These are phyloP conservation scores for Artemisia princeps DNA, from an alignment of 140 eudicot species.

Conservation along the genomic window DNA sequence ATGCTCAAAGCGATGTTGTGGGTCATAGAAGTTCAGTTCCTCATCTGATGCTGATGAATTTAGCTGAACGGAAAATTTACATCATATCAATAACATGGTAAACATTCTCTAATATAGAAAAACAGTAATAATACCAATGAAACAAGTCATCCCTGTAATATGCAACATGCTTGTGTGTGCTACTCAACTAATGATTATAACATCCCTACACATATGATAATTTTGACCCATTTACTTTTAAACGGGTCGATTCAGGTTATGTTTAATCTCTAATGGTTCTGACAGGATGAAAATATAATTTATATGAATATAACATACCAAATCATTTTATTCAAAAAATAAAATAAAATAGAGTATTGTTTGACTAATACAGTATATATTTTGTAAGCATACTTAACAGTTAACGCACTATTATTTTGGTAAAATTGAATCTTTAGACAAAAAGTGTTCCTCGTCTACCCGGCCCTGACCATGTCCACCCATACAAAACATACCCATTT, in stretches of 20 bases:
- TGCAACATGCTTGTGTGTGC: too few relatives aligned
- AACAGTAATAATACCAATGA: too few relatives aligned
- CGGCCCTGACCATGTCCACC: background rate
- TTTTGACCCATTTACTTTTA: background rate
- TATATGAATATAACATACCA: background rate
- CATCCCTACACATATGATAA: background rate
- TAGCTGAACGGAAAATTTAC: slow-evolving; percentile 40
- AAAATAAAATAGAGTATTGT: background rate
- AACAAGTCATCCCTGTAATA: too few relatives aligned
- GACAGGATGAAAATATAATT: background rate
- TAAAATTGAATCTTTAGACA: background rate
- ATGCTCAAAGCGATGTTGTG: slow-evolving; percentile 83
- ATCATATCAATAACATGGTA: slow-evolving; percentile 7
- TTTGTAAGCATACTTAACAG: background rate
- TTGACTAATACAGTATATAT: background rate
- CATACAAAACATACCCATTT: background rate
- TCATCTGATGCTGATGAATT: slow-evolving; percentile 73
- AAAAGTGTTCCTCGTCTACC: background rate
- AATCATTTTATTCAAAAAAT: background rate
- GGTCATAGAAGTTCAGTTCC: slow-evolving; percentile 69
- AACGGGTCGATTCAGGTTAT: background rate
- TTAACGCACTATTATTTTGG: background rate
- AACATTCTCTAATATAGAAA: too few relatives aligned
- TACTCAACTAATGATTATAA: too few relatives aligned
- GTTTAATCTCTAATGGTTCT: background rate